These are phyloP conservation scores for Dactylellina leptospora DNA, from an alignment of 2,329 filamentous ascomycete genomes.

Conservation along the genomic window DNA sequence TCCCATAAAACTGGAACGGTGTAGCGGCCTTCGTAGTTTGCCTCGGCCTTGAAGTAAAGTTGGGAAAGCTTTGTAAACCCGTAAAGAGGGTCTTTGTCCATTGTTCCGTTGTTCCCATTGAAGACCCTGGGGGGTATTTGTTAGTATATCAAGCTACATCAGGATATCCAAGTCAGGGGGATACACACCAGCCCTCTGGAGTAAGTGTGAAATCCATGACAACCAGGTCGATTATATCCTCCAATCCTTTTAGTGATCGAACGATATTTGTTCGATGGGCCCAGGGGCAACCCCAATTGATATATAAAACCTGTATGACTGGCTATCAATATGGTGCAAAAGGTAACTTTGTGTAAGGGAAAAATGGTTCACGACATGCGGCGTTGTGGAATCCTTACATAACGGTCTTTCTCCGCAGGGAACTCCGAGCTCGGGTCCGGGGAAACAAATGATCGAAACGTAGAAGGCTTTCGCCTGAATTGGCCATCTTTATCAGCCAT, in stretches of 20 bases:
- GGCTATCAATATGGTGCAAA: too few species aligned
- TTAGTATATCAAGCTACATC: neutral
- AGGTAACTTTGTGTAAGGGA: too few species aligned
- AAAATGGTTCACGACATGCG: too few species aligned
- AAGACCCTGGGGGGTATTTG: constrained; percentile 19
- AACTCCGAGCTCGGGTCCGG: constrained; percentile 38
- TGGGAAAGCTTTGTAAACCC: constrained; percentile 78
- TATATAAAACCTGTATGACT: constrained; percentile 29
- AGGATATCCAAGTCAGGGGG: neutral
- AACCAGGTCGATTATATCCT: constrained; percentile 39
- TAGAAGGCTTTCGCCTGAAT: constrained; percentile 34
- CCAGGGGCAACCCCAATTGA: constrained; percentile 49
- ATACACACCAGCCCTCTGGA: constrained; percentile 38
- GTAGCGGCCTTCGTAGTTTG: constrained; percentile 78
- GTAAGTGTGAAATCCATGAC: constrained; percentile 45
- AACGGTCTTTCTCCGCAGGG: constrained; percentile 41
- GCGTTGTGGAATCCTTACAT: constrained; percentile 10
- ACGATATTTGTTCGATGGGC: constrained; percentile 43
- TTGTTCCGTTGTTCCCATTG: constrained; percentile 35
- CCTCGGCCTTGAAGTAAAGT: constrained; percentile 79
- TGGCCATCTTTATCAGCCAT: constrained; percentile 47
- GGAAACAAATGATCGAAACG: constrained; percentile 33
- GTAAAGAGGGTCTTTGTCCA: constrained; percentile 69
- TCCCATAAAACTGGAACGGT: constrained; percentile 90
- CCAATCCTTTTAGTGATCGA: constrained; percentile 39